phyloP scores from a whole-genome alignment of 2,329 filamentous ascomycete genomes.

The Periconia digitata region DNA sequence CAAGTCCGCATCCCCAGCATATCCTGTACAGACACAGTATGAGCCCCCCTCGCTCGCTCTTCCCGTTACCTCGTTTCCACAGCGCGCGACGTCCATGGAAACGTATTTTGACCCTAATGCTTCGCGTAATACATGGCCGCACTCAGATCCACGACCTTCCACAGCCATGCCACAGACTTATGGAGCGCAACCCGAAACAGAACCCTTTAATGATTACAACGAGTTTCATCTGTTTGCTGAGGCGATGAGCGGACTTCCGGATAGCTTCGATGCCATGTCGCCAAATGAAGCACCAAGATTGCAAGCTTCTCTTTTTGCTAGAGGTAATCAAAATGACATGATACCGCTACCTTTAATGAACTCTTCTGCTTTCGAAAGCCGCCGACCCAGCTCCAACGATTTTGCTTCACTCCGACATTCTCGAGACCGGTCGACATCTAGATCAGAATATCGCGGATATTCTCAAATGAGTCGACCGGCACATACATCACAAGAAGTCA shows the following conservation, averaged over 20 bases:
- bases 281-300: conserved; percentile 34
- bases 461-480: background rate
- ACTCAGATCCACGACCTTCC: conserved; percentile 23
- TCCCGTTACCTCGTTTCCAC: conserved; percentile 4
- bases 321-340: conserved; percentile 27
- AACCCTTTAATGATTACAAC: conserved; percentile 37
- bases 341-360: conserved; percentile 28
- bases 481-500: background rate
- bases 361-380: conserved; percentile 18
- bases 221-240: conserved; percentile 44
- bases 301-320: conserved; percentile 37
- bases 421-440: background rate
- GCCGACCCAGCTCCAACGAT: conserved; percentile 31
- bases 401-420: conserved; percentile 7
- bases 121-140: conserved; percentile 27
- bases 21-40: conserved; percentile 16
- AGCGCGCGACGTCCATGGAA: conserved; percentile 18
- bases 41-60: conserved; percentile 14
- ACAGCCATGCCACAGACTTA: conserved; percentile 28
- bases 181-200: conserved; percentile 37
- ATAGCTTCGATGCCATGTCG: conserved; percentile 32
- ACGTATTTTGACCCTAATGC: conserved; percentile 24
- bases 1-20: conserved; percentile 24
- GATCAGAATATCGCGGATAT: background rate
- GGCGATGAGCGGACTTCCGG: conserved; percentile 39